Percentiles rank a stretch among this genome's conserved stretches.
phyloP scores from a whole-genome alignment of 2,329 filamentous ascomycete species.

The Zymoseptoria crescenta region DNA sequence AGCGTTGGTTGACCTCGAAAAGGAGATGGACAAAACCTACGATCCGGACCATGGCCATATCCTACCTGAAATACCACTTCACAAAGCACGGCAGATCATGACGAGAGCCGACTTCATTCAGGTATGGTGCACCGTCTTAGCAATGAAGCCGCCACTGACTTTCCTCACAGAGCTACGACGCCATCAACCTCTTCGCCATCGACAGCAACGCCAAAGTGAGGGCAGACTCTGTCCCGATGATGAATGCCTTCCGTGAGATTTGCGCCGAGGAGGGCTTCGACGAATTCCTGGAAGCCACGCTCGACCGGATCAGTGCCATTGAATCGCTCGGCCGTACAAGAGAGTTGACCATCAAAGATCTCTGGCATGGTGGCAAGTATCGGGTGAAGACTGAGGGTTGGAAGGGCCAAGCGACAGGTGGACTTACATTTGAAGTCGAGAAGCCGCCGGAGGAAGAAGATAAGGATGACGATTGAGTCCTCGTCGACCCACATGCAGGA shows the following conservation, averaged over 20 bases:
- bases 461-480: slow-evolving; percentile 12
- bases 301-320: slow-evolving; percentile 82
- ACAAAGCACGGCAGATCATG: slow-evolving; percentile 85
- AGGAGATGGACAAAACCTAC: slow-evolving; percentile 55
- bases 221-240: slow-evolving; percentile 93
- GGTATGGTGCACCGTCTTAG: background rate
- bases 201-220: slow-evolving; percentile 79
- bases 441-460: slow-evolving; percentile 22
- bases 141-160: background rate
- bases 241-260: slow-evolving; percentile 80
- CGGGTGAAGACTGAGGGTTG: slow-evolving; percentile 48
- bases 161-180: slow-evolving; percentile 64
- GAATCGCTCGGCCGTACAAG: slow-evolving; percentile 90
- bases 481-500: background rate
- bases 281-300: slow-evolving; percentile 69
- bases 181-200: slow-evolving; percentile 91
- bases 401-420: slow-evolving; percentile 41
- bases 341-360: slow-evolving; percentile 89
- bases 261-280: slow-evolving; percentile 71
- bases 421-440: slow-evolving; percentile 41
- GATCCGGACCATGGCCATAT: slow-evolving; percentile 61
- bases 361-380: slow-evolving; percentile 79
- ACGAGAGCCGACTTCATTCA: slow-evolving; percentile 85
- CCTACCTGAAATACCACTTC: slow-evolving; percentile 71
- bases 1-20: slow-evolving; percentile 77